These are phyloP conservation scores for Globisporangium okanoganense DNA, from an alignment of 352 stramenopile species.

Conservation along the genomic window DNA sequence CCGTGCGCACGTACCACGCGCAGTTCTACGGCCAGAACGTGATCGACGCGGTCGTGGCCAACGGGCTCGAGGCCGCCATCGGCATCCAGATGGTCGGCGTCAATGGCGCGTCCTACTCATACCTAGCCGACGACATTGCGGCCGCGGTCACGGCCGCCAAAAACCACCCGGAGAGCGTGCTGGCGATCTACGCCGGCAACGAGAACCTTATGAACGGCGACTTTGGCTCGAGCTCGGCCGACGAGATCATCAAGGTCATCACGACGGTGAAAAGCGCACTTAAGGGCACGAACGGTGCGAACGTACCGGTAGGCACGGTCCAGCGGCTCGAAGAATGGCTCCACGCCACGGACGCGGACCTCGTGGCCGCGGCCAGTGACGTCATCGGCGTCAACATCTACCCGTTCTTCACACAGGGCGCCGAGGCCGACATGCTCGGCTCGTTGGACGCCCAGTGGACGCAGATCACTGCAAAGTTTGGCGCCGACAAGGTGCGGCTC, in stretches of 20 bases:
- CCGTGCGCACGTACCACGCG: constrained; percentile 36
- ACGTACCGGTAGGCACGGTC: constrained; percentile 37
- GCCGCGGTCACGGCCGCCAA: constrained; percentile 24
- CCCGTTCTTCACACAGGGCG: constrained; percentile 59
- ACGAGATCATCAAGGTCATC: constrained; percentile 28
- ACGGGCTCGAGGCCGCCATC: constrained; percentile 26
- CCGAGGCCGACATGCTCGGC: constrained; percentile 19
- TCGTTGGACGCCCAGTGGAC: constrained; percentile 26
- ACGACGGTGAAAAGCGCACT: constrained; percentile 21
- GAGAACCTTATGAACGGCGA: constrained; percentile 33
- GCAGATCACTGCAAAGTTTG: constrained; percentile 23
- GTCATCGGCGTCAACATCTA: constrained; percentile 65
- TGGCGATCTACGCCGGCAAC: constrained; percentile 36
- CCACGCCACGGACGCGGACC: constrained; percentile 22
- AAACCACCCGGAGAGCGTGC: constrained; percentile 22
- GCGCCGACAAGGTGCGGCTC: constrained; percentile 21
- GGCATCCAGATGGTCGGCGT: constrained; percentile 28
- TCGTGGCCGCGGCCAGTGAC: constrained; percentile 26
- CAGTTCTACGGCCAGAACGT: constrained; percentile 30
- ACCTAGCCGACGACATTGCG: constrained; percentile 28
- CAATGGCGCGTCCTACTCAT: constrained; percentile 4
- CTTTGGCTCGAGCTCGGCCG: constrained; percentile 20
- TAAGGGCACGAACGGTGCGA: constrained; percentile 15
- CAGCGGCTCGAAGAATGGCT: constrained; percentile 71
- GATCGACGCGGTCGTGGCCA: constrained; percentile 23